Percentiles rank a stretch among this genome's conserved stretches.
Evolutionary conservation across 495 filamentous ascomycete species (phyloP).

Genomic region (Ramalina intermedia): DNA sequence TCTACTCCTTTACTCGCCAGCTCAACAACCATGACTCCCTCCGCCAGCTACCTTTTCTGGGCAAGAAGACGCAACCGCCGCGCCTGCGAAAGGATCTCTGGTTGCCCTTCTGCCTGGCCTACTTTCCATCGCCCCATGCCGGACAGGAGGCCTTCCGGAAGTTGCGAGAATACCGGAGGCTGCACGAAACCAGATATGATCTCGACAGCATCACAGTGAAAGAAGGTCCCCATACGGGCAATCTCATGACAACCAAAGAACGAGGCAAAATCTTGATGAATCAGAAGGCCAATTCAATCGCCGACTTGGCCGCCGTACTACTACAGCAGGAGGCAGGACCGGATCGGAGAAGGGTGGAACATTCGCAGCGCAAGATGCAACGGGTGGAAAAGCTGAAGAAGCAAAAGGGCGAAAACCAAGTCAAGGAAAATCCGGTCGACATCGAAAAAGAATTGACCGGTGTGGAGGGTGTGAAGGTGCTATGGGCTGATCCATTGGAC

Average conservation of each 20-base stretch:
- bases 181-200: conserved; percentile 53
- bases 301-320: conserved; percentile 74
- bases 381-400: conserved; percentile 21
- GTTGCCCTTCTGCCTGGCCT: conserved; percentile 62
- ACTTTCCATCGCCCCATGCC: conserved; percentile 47
- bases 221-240: conserved; percentile 27
- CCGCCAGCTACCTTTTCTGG: conserved; percentile 69
- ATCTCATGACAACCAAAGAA: conserved; percentile 36
- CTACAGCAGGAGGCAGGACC: conserved; percentile 19
- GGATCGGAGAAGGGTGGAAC: conserved; percentile 9
- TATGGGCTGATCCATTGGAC: conserved; percentile 57
- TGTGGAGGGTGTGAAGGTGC: conserved; percentile 28
- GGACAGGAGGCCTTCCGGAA: conserved; percentile 65
- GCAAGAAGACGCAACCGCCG: conserved; percentile 74
- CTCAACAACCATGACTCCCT: conserved; percentile 54
- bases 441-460: conserved; percentile 12
- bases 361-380: conserved; percentile 15
- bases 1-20: conserved; percentile 60
- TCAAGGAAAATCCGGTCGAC: conserved; percentile 21
- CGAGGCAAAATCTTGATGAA: conserved; percentile 58
- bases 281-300: conserved; percentile 77
- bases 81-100: conserved; percentile 82
- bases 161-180: conserved; percentile 64
- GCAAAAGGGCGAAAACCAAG: conserved; percentile 19
- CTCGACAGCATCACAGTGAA: conserved; percentile 37